Evolutionary conservation across 306 rosid genomes (phyloP).

Genomic region (Prunus mume): DNA sequence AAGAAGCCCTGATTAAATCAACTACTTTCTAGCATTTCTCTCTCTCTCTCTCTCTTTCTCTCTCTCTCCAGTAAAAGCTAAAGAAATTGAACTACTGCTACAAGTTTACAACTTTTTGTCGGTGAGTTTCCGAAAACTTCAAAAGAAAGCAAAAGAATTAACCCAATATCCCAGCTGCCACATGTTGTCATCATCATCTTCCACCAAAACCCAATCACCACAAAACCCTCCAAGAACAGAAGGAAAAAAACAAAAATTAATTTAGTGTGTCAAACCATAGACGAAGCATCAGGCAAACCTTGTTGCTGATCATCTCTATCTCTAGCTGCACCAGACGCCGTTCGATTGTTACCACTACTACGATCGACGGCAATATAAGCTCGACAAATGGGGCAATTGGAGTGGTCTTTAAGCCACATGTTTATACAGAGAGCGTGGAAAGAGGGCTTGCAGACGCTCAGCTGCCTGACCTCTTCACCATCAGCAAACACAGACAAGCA

Average conservation of each 20-base stretch:
- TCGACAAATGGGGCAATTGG: slow-evolving; percentile 80
- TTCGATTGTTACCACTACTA: background rate
- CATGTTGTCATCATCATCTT: background rate
- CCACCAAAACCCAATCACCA: slow-evolving; percentile 3
- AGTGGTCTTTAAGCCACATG: slow-evolving; percentile 58
- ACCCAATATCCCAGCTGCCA: background rate
- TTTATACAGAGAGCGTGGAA: slow-evolving; percentile 66
- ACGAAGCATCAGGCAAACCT: slow-evolving; percentile 42
- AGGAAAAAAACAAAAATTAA: background rate
- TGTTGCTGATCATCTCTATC: slow-evolving; percentile 32
- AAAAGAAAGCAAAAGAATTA: background rate
- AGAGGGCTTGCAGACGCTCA: slow-evolving; percentile 64
- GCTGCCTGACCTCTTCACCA: slow-evolving; percentile 63
- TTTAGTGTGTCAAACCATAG: slow-evolving; percentile 42
- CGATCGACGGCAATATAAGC: slow-evolving; percentile 38
- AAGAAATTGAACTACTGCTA: background rate
- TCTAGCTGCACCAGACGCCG: slow-evolving; percentile 21
- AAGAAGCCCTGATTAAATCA: background rate
- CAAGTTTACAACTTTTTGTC: background rate
- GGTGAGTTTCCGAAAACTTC: slow-evolving; percentile 3
- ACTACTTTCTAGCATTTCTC: background rate
- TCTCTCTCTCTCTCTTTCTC: background rate
- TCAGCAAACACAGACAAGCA: slow-evolving; percentile 60
- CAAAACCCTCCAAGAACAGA: background rate
- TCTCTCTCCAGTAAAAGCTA: background rate